Conservation (phyloP, 1,139 yeast genomes). For the Yamadazyma friedrichii region DNA sequence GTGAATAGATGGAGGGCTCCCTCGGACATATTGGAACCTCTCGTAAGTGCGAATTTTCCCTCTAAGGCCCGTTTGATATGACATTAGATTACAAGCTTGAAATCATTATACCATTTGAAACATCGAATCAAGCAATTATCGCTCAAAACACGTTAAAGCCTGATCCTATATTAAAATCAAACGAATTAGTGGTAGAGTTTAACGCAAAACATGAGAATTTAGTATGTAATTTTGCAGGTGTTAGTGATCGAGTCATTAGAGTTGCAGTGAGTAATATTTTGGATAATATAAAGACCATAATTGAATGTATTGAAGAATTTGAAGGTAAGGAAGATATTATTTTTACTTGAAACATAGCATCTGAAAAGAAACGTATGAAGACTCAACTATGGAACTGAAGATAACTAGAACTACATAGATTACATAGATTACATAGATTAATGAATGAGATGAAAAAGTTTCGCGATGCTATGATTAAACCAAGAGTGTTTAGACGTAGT, state of each 20-base stretch:
- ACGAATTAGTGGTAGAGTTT: conserved; percentile 52
- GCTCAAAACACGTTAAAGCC: conserved; percentile 63
- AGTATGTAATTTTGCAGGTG: conserved; percentile 49
- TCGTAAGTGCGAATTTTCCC: background rate
- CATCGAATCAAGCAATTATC: conserved; percentile 56
- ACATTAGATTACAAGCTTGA: conserved; percentile 10
- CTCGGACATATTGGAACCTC: too few species aligned
- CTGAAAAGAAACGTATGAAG: too few species aligned
- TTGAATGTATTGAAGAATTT: conserved; percentile 68
- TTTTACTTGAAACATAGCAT: conserved; percentile 12
- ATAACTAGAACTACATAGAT: background rate
- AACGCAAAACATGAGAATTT: conserved; percentile 27
- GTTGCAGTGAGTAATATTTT: conserved; percentile 70
- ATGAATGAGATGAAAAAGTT: conserved; percentile 2
- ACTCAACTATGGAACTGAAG: too few species aligned
- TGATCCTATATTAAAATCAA: conserved; percentile 74
- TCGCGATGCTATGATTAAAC: conserved; percentile 5
- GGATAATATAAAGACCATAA: conserved; percentile 61
- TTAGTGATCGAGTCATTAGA: conserved; percentile 61
- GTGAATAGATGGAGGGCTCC: too few species aligned
- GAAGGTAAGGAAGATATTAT: conserved; percentile 34
- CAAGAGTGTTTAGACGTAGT: conserved; percentile 9
- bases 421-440: background rate
- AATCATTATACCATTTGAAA: conserved; percentile 59
- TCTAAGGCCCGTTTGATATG: too few species aligned